These are phyloP conservation scores for Scalesia atractyloides DNA, from an alignment of 129 eudicot genomes.

Conservation along the genomic window DNA sequence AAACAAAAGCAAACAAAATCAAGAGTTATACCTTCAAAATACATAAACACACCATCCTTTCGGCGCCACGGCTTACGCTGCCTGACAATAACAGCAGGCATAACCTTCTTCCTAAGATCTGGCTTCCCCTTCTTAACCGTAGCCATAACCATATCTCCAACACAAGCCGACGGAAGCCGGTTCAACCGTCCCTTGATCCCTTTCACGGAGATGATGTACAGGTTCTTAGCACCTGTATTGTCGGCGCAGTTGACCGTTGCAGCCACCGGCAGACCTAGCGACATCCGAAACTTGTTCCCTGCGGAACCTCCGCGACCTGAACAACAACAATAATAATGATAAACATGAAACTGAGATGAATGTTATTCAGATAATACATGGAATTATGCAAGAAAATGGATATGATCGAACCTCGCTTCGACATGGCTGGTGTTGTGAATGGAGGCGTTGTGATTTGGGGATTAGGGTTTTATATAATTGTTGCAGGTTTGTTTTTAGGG, in stretches of 20 bases:
- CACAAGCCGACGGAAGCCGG: slow-evolving; percentile 85
- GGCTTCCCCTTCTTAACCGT: slow-evolving; percentile 99
- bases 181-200: slow-evolving; percentile 80
- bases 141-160: slow-evolving; percentile 98
- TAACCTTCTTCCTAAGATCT: slow-evolving; percentile 96
- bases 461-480: slow-evolving; percentile 34
- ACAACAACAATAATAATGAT: neutral
- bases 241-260: slow-evolving; percentile 97
- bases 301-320: slow-evolving; percentile 97
- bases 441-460: slow-evolving; percentile 21
- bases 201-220: slow-evolving; percentile 84
- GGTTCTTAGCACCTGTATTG: slow-evolving; percentile 84
- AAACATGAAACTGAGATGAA: neutral
- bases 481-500: slow-evolving; percentile 16
- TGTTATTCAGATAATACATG: neutral
- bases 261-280: slow-evolving; percentile 95
- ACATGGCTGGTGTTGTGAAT: slow-evolving; percentile 38
- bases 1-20: neutral
- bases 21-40: slow-evolving; percentile 72
- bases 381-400: neutral
- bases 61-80: slow-evolving; percentile 99
- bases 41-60: slow-evolving; percentile 99
- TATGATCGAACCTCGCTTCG: slow-evolving; percentile 53
- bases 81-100: slow-evolving; percentile 97
- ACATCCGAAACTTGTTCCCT: slow-evolving; percentile 96